phyloP scores from a whole-genome alignment of 495 filamentous ascomycete genomes.

The Hamigera avellanea region DNA sequence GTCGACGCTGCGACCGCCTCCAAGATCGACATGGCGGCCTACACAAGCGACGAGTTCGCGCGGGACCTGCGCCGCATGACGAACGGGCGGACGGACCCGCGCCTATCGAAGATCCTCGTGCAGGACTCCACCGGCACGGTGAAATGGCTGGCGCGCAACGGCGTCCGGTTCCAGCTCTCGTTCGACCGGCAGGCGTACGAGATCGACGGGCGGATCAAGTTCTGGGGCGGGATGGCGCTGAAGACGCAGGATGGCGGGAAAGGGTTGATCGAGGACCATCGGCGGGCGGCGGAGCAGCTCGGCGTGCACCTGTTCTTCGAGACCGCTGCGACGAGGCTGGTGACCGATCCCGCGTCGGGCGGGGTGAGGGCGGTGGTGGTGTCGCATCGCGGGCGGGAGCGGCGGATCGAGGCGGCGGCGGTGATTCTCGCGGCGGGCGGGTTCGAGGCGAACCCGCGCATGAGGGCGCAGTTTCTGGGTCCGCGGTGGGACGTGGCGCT shows the following conservation, averaged over 20 bases:
- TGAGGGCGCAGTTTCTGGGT: slow-evolving; percentile 46
- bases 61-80: slow-evolving; percentile 40
- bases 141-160: slow-evolving; percentile 42
- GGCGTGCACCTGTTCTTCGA: slow-evolving; percentile 32
- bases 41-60: slow-evolving; percentile 32
- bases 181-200: slow-evolving; percentile 53
- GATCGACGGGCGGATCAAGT: slow-evolving; percentile 41
- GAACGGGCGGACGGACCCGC: slow-evolving; percentile 31
- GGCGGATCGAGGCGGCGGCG: slow-evolving; percentile 21
- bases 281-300: slow-evolving; percentile 23
- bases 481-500: slow-evolving; percentile 48
- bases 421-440: slow-evolving; percentile 50
- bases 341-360: slow-evolving; percentile 22
- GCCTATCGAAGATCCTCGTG: slow-evolving; percentile 32
- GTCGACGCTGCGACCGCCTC: slow-evolving; percentile 19
- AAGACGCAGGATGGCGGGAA: slow-evolving; percentile 47
- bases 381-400: slow-evolving; percentile 11
- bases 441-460: slow-evolving; percentile 44
- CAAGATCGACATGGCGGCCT: slow-evolving; percentile 33
- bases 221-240: slow-evolving; percentile 49
- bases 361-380: slow-evolving; percentile 25
- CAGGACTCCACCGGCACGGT: slow-evolving; percentile 32
- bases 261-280: slow-evolving; percentile 38
- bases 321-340: slow-evolving; percentile 28
- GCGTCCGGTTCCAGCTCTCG: slow-evolving; percentile 42